Percentiles rank a stretch among this genome's conserved stretches.
Evolutionary conservation across 192 early-diverging fungal genomes (phyloP).

Genomic region (Coemansia sp.): DNA sequence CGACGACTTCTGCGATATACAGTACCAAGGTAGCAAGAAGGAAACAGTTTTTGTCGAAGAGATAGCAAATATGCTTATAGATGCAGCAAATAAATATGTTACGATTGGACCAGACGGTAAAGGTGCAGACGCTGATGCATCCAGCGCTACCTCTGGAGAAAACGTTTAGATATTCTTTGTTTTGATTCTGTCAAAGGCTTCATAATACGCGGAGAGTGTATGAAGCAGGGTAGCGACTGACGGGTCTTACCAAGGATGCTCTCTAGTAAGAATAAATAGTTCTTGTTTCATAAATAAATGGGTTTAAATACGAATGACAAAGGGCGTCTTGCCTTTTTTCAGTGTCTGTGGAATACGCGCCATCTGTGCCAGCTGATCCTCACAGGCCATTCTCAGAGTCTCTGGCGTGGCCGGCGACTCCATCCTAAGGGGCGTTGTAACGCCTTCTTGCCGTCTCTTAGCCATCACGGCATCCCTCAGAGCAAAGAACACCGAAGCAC

Average conservation of each 20-base stretch:
- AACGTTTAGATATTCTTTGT: too few species aligned
- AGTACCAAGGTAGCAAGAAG: too few species aligned
- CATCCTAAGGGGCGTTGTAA: slow-evolving; percentile 58
- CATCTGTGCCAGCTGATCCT: slow-evolving; percentile 59
- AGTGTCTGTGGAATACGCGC: slow-evolving; percentile 21
- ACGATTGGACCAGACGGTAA: too few species aligned
- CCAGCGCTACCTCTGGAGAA: too few species aligned
- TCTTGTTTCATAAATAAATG: neutral
- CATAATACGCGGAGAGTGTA: too few species aligned
- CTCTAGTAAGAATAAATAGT: too few species aligned
- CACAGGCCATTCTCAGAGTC: slow-evolving; percentile 68
- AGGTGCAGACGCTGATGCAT: too few species aligned
- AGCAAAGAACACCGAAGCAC: slow-evolving; percentile 74
- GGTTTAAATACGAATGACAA: slow-evolving; percentile 32
- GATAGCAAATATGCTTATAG: too few species aligned
- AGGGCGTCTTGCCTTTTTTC: slow-evolving; percentile 35
- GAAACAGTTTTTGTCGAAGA: neutral
- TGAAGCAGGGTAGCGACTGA: too few species aligned
- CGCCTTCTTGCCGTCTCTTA: slow-evolving; percentile 54
- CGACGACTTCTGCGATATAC: neutral
- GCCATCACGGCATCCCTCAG: slow-evolving; percentile 75
- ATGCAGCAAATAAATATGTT: too few species aligned
- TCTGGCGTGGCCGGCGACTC: slow-evolving; percentile 80
- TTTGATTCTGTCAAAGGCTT: too few species aligned
- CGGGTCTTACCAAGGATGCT: too few species aligned